Conservation (phyloP, 1,139 yeast species). For the Eremothecium sinecaudum region DNA sequence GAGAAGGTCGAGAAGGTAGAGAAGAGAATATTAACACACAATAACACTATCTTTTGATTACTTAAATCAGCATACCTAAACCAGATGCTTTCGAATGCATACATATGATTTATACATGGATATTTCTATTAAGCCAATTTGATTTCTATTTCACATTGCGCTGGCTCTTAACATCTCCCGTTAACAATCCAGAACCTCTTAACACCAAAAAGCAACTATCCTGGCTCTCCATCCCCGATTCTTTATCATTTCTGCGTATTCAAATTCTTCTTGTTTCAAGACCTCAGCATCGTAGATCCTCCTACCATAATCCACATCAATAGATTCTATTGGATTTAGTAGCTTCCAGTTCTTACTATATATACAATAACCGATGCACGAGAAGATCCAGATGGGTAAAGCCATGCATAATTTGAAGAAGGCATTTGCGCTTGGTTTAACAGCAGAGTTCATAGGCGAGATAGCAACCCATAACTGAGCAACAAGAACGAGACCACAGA, state of each 20-base stretch:
- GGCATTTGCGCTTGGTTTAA: slow-evolving; percentile 38
- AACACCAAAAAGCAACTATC: slow-evolving; percentile 42
- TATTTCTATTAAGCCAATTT: no score
- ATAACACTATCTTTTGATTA: no score
- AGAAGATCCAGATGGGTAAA: slow-evolving; percentile 41
- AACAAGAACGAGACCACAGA: slow-evolving; percentile 56
- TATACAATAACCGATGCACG: slow-evolving; percentile 44
- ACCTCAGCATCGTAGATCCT: slow-evolving; percentile 46
- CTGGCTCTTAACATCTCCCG: no score
- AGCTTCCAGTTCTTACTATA: slow-evolving; percentile 39
- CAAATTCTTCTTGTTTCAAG: slow-evolving; percentile 42
- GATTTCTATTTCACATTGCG: no score
- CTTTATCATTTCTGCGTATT: slow-evolving; percentile 36
- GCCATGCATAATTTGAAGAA: slow-evolving; percentile 51
- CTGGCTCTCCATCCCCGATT: slow-evolving; percentile 33
- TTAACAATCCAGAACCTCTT: no score
- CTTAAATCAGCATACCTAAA: no score
- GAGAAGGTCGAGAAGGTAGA: no score
- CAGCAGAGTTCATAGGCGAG: slow-evolving; percentile 49
- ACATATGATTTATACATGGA: no score
- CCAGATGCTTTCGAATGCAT: no score
- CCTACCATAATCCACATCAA: slow-evolving; percentile 49
- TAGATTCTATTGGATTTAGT: slow-evolving; percentile 36
- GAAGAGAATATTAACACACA: no score
- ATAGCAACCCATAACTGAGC: slow-evolving; percentile 81